Base-by-base conservation (phyloP, 768 basidiomycete species). In the Boletus sp. region DNA sequence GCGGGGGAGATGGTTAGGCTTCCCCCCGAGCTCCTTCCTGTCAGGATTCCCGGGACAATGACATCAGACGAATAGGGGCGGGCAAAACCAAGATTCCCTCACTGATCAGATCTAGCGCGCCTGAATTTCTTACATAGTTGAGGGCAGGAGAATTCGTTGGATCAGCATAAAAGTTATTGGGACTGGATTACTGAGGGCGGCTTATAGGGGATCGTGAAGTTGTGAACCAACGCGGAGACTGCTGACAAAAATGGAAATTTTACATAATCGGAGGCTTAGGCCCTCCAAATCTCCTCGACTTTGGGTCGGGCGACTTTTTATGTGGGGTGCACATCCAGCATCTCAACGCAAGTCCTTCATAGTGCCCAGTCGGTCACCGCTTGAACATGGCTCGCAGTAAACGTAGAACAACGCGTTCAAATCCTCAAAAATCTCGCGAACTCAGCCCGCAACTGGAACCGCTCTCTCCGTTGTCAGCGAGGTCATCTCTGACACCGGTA, bases 351-450 rank as follows among this genome's bases (percentile, higher is more conserved):
- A 20, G 55, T 50, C 48, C 42, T 46, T 40, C 52, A 45, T 51
- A 50, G 65, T 57, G 20, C n/a, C 59, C 36, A 50, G 41, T 28
- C 44, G 41, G 44, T 52, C 50, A 51, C n/a, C 30, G 14, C 54
- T 58, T 47, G 53, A 58, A 55, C 51, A 81, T 81, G 80, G 73
- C 78, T 64, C 78, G 75, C 41, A 67, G 71, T 59, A 77, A 75
- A 65, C 80, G 81, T 54, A 75, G 80, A 59, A 62, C 70, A 47
- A 71, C 75, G 37, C 76, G 78, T 53, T 71, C 67, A 35, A 76
- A 70, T 55, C 37, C 67, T 15, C 72, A 67, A 53, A 76, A 77
- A 51, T 67, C 71, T 2, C 72, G 70, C 39, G 75, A 76, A 57
- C 62, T 59, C 41, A 71, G 67, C 20, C 72, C 72, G 4, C 66